Base-by-base conservation (phyloP, 2,329 filamentous ascomycete genomes). In the Blastomyces parvus region DNA sequence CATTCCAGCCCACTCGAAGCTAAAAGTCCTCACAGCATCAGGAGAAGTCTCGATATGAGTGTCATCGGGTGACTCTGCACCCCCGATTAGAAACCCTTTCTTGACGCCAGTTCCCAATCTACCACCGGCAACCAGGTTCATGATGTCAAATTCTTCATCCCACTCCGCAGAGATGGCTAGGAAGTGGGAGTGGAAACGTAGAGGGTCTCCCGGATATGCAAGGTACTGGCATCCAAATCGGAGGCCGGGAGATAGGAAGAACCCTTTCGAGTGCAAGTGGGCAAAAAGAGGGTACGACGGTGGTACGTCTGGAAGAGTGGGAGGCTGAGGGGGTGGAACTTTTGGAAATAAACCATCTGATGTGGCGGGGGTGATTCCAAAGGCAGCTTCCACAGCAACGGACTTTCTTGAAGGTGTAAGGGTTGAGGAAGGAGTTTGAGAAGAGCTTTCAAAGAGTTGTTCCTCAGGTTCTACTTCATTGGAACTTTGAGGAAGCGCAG, bases 181-280 rank as follows among this genome's bases (percentile, higher is more conserved):
- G 74, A 96, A 97, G 74, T 99, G 94, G 56, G 91, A 94, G 76
- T 99, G 94, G 74, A 95, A 99, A 13, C 94, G 87, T 60, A 99
- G 81, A 0, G 94, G 91, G 73, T 99, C 94, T 56, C 94, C 94
- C 0, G 94, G 94, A 70, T 99, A 99, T 5, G 95, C 90, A 69
- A 91, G 91, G 76, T 96, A 97, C 71, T 94, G 86, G 70, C 92
- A 95, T 33, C 94, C 94, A 71, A 99, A 99, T 33, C 94, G 89
- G 61, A 99, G 82, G 9, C 94, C 94, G 0, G 94, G 94, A 62
- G 91, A 92, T 71, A 94, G 86, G 78, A 88, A 97, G 77, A 93
- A 97, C 59, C 88, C 89, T 22, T 83, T 81, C 8, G 83, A 81
- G 71, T 97, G 90, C 33, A 99, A 80, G 72, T 94, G 87, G 44